Conservation (phyloP, 768 basidiomycete genomes). For the Russula emetica region DNA sequence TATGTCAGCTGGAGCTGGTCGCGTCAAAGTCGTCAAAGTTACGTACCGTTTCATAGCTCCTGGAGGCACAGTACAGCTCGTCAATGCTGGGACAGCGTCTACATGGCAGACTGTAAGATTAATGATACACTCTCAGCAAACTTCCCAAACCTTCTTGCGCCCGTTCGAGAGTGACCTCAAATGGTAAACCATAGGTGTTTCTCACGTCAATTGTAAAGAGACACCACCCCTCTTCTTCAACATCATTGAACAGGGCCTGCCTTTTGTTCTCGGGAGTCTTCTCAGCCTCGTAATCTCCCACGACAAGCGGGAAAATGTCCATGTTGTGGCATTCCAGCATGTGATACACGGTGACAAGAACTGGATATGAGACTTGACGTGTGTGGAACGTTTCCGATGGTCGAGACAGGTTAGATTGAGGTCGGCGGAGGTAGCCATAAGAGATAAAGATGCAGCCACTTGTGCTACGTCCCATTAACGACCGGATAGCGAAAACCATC, state of each 20-base stretch:
- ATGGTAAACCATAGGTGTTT: slow-evolving; percentile 88
- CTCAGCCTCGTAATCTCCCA: slow-evolving; percentile 25
- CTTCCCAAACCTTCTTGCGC: slow-evolving; percentile 50
- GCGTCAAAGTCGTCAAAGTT: slow-evolving; percentile 3
- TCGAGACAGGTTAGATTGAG: slow-evolving; percentile 32
- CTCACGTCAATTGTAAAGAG: slow-evolving; percentile 86
- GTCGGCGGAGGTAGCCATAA: slow-evolving; percentile 66
- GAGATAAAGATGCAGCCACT: slow-evolving; percentile 77
- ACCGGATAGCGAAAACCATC: background rate
- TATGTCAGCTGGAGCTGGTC: slow-evolving; percentile 8
- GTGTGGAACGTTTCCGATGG: slow-evolving; percentile 65
- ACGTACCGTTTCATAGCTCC: slow-evolving; percentile 78
- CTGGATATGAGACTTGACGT: slow-evolving; percentile 81
- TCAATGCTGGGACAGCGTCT: slow-evolving; percentile 43
- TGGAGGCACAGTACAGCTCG: slow-evolving; percentile 68
- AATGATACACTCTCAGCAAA: background rate
- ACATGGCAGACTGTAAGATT: background rate
- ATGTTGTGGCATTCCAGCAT: slow-evolving; percentile 86
- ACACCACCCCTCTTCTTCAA: slow-evolving; percentile 68
- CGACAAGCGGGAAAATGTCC: slow-evolving; percentile 69
- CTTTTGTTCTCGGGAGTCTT: slow-evolving; percentile 27
- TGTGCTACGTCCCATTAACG: slow-evolving; percentile 45
- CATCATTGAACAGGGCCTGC: slow-evolving; percentile 38
- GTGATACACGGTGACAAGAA: slow-evolving; percentile 91
- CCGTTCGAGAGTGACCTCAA: slow-evolving; percentile 78